Evolutionary conservation across 2,329 filamentous ascomycete genomes (phyloP).

Genomic region (Bisporella sp.): DNA sequence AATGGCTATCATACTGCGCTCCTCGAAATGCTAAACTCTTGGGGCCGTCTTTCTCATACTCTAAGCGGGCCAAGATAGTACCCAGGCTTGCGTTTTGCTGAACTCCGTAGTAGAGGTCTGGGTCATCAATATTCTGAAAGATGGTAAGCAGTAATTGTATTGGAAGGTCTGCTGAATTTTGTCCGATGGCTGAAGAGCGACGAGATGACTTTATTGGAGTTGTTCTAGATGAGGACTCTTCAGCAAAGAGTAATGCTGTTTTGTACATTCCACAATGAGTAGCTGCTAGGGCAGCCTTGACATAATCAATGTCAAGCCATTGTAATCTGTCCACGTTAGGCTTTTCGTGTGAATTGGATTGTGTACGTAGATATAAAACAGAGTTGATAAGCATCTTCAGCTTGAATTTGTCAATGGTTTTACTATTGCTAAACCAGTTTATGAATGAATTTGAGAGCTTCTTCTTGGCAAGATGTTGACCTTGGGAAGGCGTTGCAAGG

Average conservation of each 20-base stretch:
- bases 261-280: slow-evolving; percentile 78
- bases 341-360: slow-evolving; percentile 64
- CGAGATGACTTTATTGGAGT: slow-evolving; percentile 45
- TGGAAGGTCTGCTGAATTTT: slow-evolving; percentile 40
- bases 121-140: slow-evolving; percentile 90
- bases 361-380: slow-evolving; percentile 82
- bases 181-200: slow-evolving; percentile 53
- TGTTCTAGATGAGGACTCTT: slow-evolving; percentile 57
- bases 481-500: slow-evolving; percentile 60
- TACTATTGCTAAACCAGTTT: slow-evolving; percentile 50
- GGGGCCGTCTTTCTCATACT: slow-evolving; percentile 81
- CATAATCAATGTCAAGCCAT: slow-evolving; percentile 82
- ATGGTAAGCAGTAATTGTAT: slow-evolving; percentile 70
- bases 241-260: slow-evolving; percentile 75
- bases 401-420: slow-evolving; percentile 47
- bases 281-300: slow-evolving; percentile 63
- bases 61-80: slow-evolving; percentile 73
- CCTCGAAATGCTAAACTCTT: slow-evolving; percentile 88
- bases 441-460: slow-evolving; percentile 59
- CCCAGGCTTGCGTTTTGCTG: slow-evolving; percentile 69
- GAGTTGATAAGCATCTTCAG: slow-evolving; percentile 68
- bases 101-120: slow-evolving; percentile 91
- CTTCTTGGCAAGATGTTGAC: slow-evolving; percentile 50
- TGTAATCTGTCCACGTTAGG: slow-evolving; percentile 71
- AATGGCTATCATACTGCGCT: slow-evolving; percentile 81